Base-by-base conservation (phyloP, 805 yeast genomes). In the Isabelozyma gotoi region DNA sequence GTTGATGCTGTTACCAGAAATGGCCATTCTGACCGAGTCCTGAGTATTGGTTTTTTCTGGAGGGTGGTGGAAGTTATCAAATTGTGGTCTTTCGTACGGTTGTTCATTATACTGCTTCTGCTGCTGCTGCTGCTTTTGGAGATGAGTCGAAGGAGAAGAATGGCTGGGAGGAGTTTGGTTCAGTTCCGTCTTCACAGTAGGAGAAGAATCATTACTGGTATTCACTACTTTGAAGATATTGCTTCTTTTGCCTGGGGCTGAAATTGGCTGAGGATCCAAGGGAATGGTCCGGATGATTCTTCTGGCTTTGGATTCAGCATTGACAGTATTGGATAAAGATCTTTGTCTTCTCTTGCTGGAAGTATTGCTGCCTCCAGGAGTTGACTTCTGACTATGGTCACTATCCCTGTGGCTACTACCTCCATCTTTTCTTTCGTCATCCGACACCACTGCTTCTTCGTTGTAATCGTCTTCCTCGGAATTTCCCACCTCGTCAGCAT, bases 181-280 rank as follows among this genome's bases (percentile, higher is more conserved):
- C 15, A n/a, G 14, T 7, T 36, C 39, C 7, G 39, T 7, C 14
- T 24, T 36, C 5, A 36, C 20, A 20, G n/a, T 20, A 6, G 39
- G 39, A 5, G 39, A 36, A 10, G 39, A 36, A 36, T 36, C 39
- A 34, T 49, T 58, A 32, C 71, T 60, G 29, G 56, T 52, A 43
- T 68, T 67, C 5, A 67, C 70, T 11, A 69, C 62, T 46, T 66
- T 69, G 55, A 70, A 68, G 8, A 68, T 63, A 16, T 62, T 53
- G 46, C 73, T 64, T 46, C 74, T 53, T 46, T 64, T 67, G 12
- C 55, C 56, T 12, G 47, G 55, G 0, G 64, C 70, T 2, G 80
- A 63, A 21, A 87, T 87, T 4, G 96, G 96, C 42, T 79, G 84
- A 0, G 96, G 96, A 59, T 87, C 96, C 49, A 87, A 66, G 2